Evolutionary conservation across 306 rosid species (phyloP), one percentile per base, ranked within the genome.

Genomic region (Purshia tridentata): DNA sequence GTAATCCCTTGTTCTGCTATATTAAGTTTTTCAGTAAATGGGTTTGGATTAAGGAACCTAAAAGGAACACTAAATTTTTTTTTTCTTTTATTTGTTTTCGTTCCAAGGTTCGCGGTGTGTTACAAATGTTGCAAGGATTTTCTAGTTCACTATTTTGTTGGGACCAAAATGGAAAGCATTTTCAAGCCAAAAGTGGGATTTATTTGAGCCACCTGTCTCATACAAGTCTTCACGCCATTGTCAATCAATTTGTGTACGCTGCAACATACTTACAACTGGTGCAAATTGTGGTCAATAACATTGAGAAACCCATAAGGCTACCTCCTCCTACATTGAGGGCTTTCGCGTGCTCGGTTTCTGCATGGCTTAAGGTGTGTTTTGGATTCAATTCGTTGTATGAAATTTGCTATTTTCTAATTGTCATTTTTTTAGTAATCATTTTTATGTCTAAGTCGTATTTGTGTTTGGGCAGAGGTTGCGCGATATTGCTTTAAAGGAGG

Each of bases 41-140:
- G 35, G 35, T 29, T 29, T 29, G 35, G 35, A 29, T 29, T 29
- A 29, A 29, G 39, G 61, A 56, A 56, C 40, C 55, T 22, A 23
- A 56, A 9, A n/a, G n/a, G n/a, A n/a, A n/a, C n/a, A n/a, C n/a
- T n/a, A n/a, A n/a, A n/a, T n/a, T n/a, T 58, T 62, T 1, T 66
- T 14, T 61, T 23, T 20, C 37, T 59, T 22, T 72, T 48, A 3
- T 14, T 47, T 76, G 7, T 54, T 51, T 67, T 14, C 49, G 16
- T 49, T 75, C 9, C 35, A 76, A 93, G 98, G 97, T 94, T n/a
- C 90, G 91, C 20, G 87, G 95, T 67, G 91, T 91, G 75, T 80
- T 94, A 14, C 91, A 91, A 83, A 94, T 89, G 86, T 73, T 94
- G 54, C 98, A 94, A 88, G 98, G 98, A 61, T 86, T 86, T 82